Base-by-base conservation (phyloP, 2,329 filamentous ascomycete species). In the Monilinia vaccinii-corymbosi region DNA sequence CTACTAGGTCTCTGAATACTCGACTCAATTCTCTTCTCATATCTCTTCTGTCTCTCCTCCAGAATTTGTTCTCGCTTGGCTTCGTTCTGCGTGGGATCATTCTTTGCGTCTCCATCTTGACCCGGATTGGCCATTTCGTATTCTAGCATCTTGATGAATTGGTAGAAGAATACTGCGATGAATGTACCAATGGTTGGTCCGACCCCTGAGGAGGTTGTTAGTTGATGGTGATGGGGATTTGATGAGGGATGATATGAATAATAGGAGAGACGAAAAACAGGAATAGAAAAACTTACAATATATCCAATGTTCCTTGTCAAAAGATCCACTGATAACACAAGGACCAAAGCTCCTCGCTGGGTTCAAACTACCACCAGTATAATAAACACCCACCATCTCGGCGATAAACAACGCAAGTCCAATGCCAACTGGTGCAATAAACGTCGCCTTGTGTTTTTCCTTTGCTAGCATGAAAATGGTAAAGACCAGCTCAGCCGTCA, bases 381-480 rank as follows among this genome's bases (percentile, higher is more conserved):
- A 79, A 62, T 75, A 76, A 18, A 80, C 76, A n/a, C 77, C 77
- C 65, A 60, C 59, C 65, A 79, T 69, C 63, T 79, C 75, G 2
- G 73, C 72, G 44, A 79, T 75, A 67, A 79, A 79, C 3, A 79
- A 69, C 4, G 75, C 72, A 49, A 79, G 66, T 0, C 76, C 76
- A 45, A 79, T 79, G 6, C 77, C 77, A 0, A 79, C 71, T 0
- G 77, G 77, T 4, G 77, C 77, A 25, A 79, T 74, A 60, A 78
- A 78, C 0, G 76, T 78, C 0, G 72, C 75, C 13, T 74, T 71
- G 56, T 79, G 76, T 66, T 79, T 79, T 66, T 79, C 77, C 34
- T 76, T 76, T 32, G 77, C 77, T 28, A 79, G 71, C 76, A 79
- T 78, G 65, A 79, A 78, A 53, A 79, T 78, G 18, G 77, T 76